phyloP scores from a whole-genome alignment of 2,329 filamentous ascomycete genomes.

The Colletotrichum sp. region DNA sequence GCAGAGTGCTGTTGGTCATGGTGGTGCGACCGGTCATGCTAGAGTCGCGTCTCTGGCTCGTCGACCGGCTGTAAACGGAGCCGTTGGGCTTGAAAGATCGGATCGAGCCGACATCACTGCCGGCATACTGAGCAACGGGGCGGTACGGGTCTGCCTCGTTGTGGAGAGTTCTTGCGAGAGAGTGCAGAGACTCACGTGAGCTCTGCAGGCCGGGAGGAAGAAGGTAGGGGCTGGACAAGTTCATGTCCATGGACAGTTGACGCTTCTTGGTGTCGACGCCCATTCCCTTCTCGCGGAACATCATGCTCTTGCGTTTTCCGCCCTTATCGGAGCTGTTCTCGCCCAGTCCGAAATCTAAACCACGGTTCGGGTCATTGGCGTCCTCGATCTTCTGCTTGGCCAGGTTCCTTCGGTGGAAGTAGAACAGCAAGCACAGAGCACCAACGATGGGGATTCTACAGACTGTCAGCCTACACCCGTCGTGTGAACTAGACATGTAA shows the following conservation, averaged over 20 bases:
- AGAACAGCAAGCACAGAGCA: conserved; percentile 71
- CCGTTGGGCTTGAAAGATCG: conserved; percentile 53
- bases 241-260: conserved; percentile 75
- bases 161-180: conserved; percentile 77
- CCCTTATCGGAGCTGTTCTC: conserved; percentile 40
- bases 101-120: conserved; percentile 61
- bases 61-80: conserved; percentile 51
- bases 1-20: conserved; percentile 33
- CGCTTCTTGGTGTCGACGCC: conserved; percentile 39
- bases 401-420: conserved; percentile 80
- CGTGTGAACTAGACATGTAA: conserved; percentile 27
- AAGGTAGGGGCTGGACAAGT: conserved; percentile 86
- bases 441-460: conserved; percentile 76
- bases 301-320: conserved; percentile 45
- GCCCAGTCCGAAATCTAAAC: conserved; percentile 88
- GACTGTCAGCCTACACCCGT: conserved; percentile 22
- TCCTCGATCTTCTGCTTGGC: conserved; percentile 79
- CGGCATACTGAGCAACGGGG: conserved; percentile 60
- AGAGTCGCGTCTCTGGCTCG: conserved; percentile 37
- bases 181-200: conserved; percentile 87
- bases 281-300: conserved; percentile 55
- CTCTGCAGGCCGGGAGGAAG: conserved; percentile 81
- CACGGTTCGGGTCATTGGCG: conserved; percentile 83
- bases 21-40: conserved; percentile 28
- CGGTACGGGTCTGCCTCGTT: conserved; percentile 87